Conservation (phyloP, 257 asterid genomes). For the Catharanthus roseus region DNA sequence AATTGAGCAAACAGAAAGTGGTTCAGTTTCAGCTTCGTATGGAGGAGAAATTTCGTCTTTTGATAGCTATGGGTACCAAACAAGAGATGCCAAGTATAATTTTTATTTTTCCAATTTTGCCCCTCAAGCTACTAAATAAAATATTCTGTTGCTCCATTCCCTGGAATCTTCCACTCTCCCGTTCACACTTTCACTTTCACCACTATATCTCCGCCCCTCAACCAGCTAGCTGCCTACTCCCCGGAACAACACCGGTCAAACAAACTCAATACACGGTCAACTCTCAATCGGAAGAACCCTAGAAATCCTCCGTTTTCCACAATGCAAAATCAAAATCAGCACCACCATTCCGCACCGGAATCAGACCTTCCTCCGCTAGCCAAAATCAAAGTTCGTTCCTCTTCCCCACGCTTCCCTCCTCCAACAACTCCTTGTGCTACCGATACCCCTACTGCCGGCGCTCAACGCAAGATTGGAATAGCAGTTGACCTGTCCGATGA, state of each 20-base stretch:
- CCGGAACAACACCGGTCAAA: constrained; percentile 8
- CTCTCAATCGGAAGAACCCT: constrained; percentile 11
- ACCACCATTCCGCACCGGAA: constrained; percentile 41
- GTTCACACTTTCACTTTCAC: not conserved
- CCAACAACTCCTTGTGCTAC: constrained; percentile 57
- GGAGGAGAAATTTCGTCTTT: too few relatives aligned
- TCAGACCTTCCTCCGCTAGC: constrained; percentile 80
- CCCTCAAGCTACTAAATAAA: too few relatives aligned
- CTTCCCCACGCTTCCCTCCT: constrained; percentile 82
- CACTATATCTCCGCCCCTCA: not conserved
- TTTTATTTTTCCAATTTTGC: too few relatives aligned
- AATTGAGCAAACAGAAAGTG: too few relatives aligned
- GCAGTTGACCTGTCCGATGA: constrained; percentile 86
- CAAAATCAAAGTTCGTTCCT: constrained; percentile 74
- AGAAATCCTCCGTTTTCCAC: not conserved
- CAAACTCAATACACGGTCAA: not conserved
- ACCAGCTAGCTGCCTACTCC: not conserved
- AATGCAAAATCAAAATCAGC: constrained; percentile 39
- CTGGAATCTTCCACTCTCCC: too few relatives aligned
- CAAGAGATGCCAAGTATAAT: too few relatives aligned
- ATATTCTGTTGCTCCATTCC: not conserved
- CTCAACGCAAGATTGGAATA: constrained; percentile 81
- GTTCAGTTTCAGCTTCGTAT: too few relatives aligned
- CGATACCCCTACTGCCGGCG: constrained; percentile 77
- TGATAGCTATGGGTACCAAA: too few relatives aligned